Evolutionary conservation across 208 protist genomes (phyloP).

Genomic region (Endotrypanum monterogeii): DNA sequence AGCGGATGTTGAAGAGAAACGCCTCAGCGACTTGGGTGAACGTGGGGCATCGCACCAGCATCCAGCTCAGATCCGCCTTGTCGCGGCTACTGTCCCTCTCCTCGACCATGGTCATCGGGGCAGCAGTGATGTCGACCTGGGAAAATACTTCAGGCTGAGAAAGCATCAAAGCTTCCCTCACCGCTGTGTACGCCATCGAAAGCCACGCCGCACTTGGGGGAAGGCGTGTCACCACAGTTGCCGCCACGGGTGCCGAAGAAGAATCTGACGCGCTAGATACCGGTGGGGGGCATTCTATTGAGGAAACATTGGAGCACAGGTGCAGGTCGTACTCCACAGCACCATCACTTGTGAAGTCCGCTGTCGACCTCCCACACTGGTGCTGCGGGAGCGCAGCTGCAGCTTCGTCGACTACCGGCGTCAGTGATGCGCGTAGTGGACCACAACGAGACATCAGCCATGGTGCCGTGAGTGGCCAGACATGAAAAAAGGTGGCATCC

Average conservation of each 20-base stretch:
- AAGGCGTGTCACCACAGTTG: neutral
- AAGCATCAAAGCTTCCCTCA: slow-evolving; percentile 1
- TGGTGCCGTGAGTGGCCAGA: slow-evolving; percentile 11
- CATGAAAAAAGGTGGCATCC: slow-evolving; percentile 13
- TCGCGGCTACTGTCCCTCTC: neutral
- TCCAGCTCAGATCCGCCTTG: neutral
- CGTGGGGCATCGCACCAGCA: slow-evolving; percentile 5
- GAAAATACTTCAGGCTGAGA: neutral
- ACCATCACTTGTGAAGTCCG: neutral
- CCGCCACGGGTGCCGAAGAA: neutral
- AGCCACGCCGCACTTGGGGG: slow-evolving; percentile 9
- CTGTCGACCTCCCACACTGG: neutral
- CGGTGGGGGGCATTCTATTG: neutral
- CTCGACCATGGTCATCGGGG: neutral
- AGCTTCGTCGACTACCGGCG: neutral
- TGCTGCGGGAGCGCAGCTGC: neutral
- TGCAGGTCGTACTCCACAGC: slow-evolving; percentile 6
- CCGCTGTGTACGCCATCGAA: neutral
- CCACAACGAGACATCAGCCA: slow-evolving; percentile 14
- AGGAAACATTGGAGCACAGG: neutral
- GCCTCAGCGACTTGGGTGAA: slow-evolving; percentile 10
- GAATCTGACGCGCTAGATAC: neutral
- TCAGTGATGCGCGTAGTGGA: slow-evolving; percentile 7
- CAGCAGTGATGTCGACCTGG: neutral
- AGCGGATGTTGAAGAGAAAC: slow-evolving; percentile 3